Base-by-base conservation (phyloP, 139 green algal genomes). In the Penium margaritaceum region DNA sequence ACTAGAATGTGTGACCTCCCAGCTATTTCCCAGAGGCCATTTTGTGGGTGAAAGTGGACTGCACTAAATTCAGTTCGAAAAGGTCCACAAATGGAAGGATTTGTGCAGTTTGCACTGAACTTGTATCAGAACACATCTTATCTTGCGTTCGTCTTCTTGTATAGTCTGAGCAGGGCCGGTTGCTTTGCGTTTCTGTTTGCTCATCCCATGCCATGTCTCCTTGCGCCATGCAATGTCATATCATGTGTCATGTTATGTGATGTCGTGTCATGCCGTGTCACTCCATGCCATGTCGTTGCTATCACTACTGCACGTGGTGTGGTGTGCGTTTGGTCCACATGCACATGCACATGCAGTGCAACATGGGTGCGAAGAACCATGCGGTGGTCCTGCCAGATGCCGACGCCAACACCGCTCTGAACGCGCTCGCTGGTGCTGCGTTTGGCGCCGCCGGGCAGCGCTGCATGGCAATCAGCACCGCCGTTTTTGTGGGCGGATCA, bases 331-430 rank as follows among this genome's bases (percentile, higher is more conserved):
- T 9, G 41, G 41, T 9, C 12, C 9, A 51, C 32, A 9, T n/a
- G n/a, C n/a, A n/a, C n/a, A n/a, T n/a, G n/a, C n/a, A n/a, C n/a
- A n/a, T 12, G 61, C 89, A 94, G 83, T 81, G 81, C 63, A 97
- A 97, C 83, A 88, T 92, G 83, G 91, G 93, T 12, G 93, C 93
- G 34, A 98, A 98, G 86, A 98, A 98, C 82, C 93, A 97, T 63
- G 92, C 89, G 4, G 87, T 98, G 19, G 77, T 98, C 19, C 76
- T 98, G 86, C 93, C 93, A 0, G 93, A 98, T 78, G 93, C 93
- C 0, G 81, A 95, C 63, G 29, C 84, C 0, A 89, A 96, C 33
- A 60, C 78, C 3, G 90, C 89, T 30, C 74, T 87, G 5, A 86
- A 88, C 35, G 91, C 92, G 1, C 75, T 96, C 30, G 76, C 84